phyloP scores from a whole-genome alignment of 2,329 filamentous ascomycete species.

The Colletotrichum nymphaeae region DNA sequence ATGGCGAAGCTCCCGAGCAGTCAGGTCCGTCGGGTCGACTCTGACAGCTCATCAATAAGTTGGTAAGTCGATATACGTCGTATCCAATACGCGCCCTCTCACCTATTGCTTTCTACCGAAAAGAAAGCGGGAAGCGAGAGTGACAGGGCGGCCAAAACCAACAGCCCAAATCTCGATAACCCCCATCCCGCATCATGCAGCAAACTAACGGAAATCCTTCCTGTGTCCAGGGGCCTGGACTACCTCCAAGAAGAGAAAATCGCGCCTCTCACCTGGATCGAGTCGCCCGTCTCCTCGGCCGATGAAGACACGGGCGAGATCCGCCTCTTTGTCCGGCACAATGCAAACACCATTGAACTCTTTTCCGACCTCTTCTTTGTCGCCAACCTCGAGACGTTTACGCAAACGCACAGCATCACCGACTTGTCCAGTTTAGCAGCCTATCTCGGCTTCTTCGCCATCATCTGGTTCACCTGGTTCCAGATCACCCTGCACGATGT shows the following conservation, averaged over 20 bases:
- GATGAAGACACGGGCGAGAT: conserved; percentile 22
- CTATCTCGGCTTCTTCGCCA: conserved; percentile 64
- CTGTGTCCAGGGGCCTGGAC: conserved; percentile 18
- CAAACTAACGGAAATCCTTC: background rate
- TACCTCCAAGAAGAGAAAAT: conserved; percentile 34
- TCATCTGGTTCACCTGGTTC: conserved; percentile 71
- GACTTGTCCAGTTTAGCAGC: conserved; percentile 48
- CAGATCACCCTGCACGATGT: conserved; percentile 69
- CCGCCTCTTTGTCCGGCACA: conserved; percentile 39
- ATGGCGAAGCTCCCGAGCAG: conserved; percentile 28
- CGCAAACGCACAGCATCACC: conserved; percentile 65
- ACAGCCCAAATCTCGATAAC: background rate
- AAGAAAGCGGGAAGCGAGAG: too few relatives aligned
- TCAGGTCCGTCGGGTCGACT: conserved; percentile 25
- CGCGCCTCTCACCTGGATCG: conserved; percentile 32
- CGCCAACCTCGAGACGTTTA: conserved; percentile 69
- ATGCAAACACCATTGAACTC: conserved; percentile 66
- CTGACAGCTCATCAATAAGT: conserved; percentile 15
- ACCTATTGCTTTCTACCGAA: background rate
- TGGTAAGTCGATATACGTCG: background rate
- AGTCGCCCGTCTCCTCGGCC: conserved; percentile 22
- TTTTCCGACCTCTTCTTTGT: conserved; percentile 73
- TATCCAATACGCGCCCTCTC: too few relatives aligned
- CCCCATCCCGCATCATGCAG: background rate
- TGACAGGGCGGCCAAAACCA: background rate